Evolutionary conservation across 495 filamentous ascomycete species (phyloP), one percentile per base, ranked within the genome.

Genomic region (Aspergillus egyptiacus): DNA sequence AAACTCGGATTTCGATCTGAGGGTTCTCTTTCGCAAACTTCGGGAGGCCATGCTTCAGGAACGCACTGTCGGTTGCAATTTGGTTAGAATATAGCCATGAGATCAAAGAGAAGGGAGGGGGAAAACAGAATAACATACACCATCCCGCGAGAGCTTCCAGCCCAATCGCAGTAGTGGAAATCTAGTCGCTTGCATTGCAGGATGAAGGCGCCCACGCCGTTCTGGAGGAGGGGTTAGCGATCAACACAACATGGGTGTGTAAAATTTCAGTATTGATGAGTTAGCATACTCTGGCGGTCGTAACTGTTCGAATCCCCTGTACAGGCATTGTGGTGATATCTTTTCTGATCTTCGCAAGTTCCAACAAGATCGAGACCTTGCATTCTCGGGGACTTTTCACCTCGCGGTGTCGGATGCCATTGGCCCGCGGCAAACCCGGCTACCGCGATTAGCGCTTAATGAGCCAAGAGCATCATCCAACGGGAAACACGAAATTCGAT

Each of bases 121-220:
- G 11, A 23, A 22, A 31, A 13, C 6, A 17, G 5, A 17, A 24
- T 19, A 36, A 70, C 82, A 57, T 73, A 95, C 90, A 91, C 90
- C 90, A 98, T 96, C 63, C 93, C 93, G 50, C 70, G 78, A 27
- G 91, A 96, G 67, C 85, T 90, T 55, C 91, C 93, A 5, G 85
- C 87, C 78, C 83, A 88, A 74, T 96, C 89, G 74, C 93, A 96
- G 75, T 95, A 98, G 70, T 95, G 87, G 61, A 98, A 86, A 63
- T 95, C 87, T 63, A 98, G 76, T 53, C 85, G 84, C 70, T 86
- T 95, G 80, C 93, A 98, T 80, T 95, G 91, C 50, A 95, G 78
- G 67, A 98, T 87, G 73, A 97, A 98, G 56, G 91, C 89, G 49
- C 90, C 93, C 56, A 96, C 80, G 75, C 93, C 93, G 70, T 98